Percentiles rank a stretch among this genome's conserved stretches.
phyloP scores from a whole-genome alignment of 2,329 filamentous ascomycete genomes.

The Dryadomyces quercivorus region DNA sequence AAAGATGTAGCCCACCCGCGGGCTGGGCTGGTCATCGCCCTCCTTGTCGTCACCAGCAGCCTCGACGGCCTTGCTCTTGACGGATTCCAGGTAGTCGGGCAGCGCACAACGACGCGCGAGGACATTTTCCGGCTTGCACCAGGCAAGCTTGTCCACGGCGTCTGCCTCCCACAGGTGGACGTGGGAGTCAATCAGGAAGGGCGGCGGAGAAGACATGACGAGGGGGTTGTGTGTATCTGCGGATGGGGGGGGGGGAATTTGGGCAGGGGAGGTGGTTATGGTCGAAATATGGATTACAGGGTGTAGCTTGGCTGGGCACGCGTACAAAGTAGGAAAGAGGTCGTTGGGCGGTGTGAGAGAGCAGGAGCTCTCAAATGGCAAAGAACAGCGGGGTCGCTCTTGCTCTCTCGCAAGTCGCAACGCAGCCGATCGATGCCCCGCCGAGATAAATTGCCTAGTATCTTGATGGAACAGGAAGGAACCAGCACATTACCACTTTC shows the following conservation, averaged over 20 bases:
- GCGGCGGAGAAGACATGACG: constrained; percentile 10
- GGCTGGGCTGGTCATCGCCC: not conserved
- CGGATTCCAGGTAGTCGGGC: constrained; percentile 38
- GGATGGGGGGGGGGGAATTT: not conserved
- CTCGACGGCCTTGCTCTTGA: constrained; percentile 12
- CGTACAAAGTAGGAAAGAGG: not conserved
- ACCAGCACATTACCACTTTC: no score
- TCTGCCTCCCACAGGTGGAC: constrained; percentile 73
- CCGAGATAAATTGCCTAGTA: not conserved
- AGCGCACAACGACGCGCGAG: constrained; percentile 54
- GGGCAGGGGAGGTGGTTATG: not conserved
- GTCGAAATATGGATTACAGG: not conserved
- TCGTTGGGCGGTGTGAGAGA: not conserved
- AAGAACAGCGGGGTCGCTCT: constrained; percentile 1
- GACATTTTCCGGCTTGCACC: constrained; percentile 49
- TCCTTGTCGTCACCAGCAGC: constrained; percentile 17
- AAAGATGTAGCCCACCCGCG: constrained; percentile 59
- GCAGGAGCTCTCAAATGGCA: not conserved
- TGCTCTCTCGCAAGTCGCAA: not conserved
- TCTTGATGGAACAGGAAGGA: no score
- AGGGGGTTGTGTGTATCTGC: not conserved
- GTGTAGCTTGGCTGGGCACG: no score
- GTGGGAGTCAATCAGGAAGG: constrained; percentile 69
- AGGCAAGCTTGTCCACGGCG: constrained; percentile 55
- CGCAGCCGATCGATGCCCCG: not conserved